Evolutionary conservation across 768 basidiomycete species (phyloP).

Genomic region (Kwoniella dendrophila): DNA sequence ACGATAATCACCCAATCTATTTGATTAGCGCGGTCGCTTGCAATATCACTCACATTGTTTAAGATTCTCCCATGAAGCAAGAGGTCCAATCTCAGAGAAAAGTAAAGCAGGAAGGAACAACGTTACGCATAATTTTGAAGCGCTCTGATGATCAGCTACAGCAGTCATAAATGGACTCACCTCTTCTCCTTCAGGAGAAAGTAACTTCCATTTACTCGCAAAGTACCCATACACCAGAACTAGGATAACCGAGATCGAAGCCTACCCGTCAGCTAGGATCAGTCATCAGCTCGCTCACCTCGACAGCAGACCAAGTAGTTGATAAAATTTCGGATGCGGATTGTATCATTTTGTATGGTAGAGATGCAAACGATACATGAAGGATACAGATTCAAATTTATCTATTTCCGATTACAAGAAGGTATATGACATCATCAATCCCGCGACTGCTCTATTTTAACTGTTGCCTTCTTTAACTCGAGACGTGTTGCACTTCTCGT

Average conservation of each 20-base stretch:
- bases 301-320: conserved; percentile 40
- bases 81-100: conserved; percentile 54
- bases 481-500: conserved; percentile 21
- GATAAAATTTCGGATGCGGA: conserved; percentile 25
- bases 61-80: conserved; percentile 48
- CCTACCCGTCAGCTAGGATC: conserved; percentile 19
- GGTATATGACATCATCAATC: conserved; percentile 14
- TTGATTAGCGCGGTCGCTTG: neutral
- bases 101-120: conserved; percentile 53
- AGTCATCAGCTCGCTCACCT: conserved; percentile 16
- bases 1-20: conserved; percentile 52
- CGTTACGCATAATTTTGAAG: conserved; percentile 47
- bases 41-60: conserved; percentile 41
- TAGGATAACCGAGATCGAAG: conserved; percentile 48
- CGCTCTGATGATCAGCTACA: conserved; percentile 18
- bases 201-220: conserved; percentile 31
- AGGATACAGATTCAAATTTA: neutral
- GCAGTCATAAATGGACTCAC: conserved; percentile 8
- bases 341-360: neutral
- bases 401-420: neutral
- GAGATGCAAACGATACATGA: neutral
- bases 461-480: conserved; percentile 1
- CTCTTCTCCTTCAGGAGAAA: conserved; percentile 42
- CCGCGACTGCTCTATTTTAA: conserved; percentile 5
- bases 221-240: conserved; percentile 47